Evolutionary conservation across 2,329 filamentous ascomycete genomes (phyloP).

Genomic region (Graphilbum fragrans): DNA sequence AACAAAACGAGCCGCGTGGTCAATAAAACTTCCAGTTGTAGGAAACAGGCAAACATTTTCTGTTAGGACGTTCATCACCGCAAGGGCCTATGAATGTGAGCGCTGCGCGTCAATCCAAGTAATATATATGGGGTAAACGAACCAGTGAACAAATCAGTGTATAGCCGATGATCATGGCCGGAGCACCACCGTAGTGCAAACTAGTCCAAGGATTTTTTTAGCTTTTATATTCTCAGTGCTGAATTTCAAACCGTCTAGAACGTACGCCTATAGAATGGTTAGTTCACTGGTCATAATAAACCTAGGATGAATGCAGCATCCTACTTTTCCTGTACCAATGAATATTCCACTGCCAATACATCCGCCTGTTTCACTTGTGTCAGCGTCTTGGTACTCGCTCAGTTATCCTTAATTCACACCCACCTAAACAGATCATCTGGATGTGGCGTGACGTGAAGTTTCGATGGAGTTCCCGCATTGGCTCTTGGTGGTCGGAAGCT

Average conservation of each 20-base stretch:
- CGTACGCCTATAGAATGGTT: too few species aligned
- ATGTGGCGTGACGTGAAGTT: conserved; percentile 1
- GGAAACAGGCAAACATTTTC: conserved; percentile 1
- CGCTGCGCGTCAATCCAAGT: too few species aligned
- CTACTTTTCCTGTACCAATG: background rate
- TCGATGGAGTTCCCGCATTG: background rate
- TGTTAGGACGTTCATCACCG: conserved; percentile 1
- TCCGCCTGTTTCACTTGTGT: background rate
- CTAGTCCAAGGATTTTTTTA: background rate
- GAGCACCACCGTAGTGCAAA: background rate
- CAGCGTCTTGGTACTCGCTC: background rate
- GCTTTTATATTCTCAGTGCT: too few species aligned
- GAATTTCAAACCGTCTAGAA: too few species aligned
- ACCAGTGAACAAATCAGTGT: background rate
- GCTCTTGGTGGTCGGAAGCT: too few species aligned
- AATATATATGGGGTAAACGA: background rate
- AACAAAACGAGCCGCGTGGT: conserved; percentile 1
- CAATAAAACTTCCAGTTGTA: conserved; percentile 1
- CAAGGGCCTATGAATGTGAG: background rate
- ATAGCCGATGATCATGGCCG: conserved; percentile 1
- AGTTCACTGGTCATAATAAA: too few species aligned
- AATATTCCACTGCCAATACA: conserved; percentile 1
- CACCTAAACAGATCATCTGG: conserved; percentile 1
- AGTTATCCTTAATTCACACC: background rate
- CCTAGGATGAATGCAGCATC: too few species aligned